Evolutionary conservation across 345 rosid genomes (phyloP).

Genomic region (Eucalyptus pumila): DNA sequence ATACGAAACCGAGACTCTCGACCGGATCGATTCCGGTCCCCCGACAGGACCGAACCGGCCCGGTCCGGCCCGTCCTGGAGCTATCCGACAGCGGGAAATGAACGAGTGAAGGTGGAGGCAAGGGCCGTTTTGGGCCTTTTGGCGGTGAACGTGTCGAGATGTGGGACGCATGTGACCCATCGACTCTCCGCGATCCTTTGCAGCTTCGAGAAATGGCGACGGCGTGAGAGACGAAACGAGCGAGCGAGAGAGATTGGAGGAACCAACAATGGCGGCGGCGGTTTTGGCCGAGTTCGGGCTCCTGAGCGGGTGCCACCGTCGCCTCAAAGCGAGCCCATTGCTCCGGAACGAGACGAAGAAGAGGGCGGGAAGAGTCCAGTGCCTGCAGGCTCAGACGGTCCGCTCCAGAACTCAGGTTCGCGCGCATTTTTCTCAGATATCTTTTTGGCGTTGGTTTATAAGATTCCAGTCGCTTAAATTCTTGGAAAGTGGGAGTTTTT

Average conservation of each 20-base stretch:
- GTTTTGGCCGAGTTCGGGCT: constrained; percentile 22
- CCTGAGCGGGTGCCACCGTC: constrained; percentile 13
- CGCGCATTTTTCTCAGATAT: not conserved
- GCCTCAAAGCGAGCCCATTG: constrained; percentile 1
- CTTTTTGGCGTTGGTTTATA: not conserved
- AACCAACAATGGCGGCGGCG: constrained; percentile 11
- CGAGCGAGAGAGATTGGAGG: not conserved
- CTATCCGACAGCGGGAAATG: not conserved
- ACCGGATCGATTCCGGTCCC: not conserved
- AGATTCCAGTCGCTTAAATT: not conserved
- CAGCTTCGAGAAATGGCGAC: not conserved
- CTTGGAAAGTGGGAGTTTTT: not conserved
- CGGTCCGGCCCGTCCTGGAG: not conserved
- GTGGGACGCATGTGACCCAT: not conserved
- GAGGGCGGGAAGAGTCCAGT: constrained; percentile 9
- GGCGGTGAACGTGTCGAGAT: not conserved
- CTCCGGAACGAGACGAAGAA: constrained; percentile 3
- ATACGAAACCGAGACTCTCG: not conserved
- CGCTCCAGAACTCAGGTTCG: constrained; percentile 69
- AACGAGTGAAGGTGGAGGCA: not conserved
- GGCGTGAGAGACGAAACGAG: not conserved
- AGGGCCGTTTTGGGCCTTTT: not conserved
- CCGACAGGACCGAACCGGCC: not conserved
- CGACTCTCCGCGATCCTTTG: not conserved
- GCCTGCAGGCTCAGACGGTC: constrained; percentile 40